Evolutionary conservation across 495 filamentous ascomycete species (phyloP).

Genomic region (Lindgomyces ingoldianus): DNA sequence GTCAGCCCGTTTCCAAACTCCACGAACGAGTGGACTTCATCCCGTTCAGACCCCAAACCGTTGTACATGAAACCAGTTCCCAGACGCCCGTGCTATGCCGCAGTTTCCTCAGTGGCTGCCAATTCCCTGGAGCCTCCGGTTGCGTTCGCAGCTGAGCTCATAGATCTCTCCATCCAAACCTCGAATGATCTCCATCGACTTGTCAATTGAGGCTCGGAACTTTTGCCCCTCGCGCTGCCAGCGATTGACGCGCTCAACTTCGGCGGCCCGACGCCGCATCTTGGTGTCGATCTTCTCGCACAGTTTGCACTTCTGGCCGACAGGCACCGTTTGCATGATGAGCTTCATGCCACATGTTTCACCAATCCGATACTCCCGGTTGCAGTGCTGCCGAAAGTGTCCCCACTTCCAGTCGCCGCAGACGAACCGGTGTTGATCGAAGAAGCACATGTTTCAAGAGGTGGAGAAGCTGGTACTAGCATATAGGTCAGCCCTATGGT

Average conservation of each 20-base stretch:
- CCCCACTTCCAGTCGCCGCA: conserved; percentile 98
- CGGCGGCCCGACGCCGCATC: conserved; percentile 69
- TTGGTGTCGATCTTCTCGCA: conserved; percentile 95
- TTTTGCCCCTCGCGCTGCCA: conserved; percentile 71
- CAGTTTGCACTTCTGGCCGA: conserved; percentile 68
- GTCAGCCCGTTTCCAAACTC: conserved; percentile 32
- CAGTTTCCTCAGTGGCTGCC: conserved; percentile 12
- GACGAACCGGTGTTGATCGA: conserved; percentile 60
- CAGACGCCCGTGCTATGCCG: conserved; percentile 28
- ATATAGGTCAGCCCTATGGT: conserved; percentile 26
- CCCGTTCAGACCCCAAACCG: conserved; percentile 24
- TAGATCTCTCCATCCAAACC: conserved; percentile 66
- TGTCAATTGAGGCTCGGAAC: conserved; percentile 78
- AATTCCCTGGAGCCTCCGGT: conserved; percentile 46
- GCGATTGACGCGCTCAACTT: conserved; percentile 74
- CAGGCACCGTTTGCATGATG: conserved; percentile 67
- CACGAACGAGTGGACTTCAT: conserved; percentile 37
- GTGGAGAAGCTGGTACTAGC: conserved; percentile 11
- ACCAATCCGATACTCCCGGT: conserved; percentile 93
- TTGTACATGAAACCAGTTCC: conserved; percentile 40
- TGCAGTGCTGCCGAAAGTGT: conserved; percentile 90
- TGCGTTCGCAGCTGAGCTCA: conserved; percentile 53
- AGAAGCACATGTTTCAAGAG: conserved; percentile 62
- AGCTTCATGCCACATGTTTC: conserved; percentile 98
- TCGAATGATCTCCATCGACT: conserved; percentile 63